These are phyloP conservation scores for Aegilops umbellulata DNA, from an alignment of 176 grass and related monocot genomes.

Conservation along the genomic window DNA sequence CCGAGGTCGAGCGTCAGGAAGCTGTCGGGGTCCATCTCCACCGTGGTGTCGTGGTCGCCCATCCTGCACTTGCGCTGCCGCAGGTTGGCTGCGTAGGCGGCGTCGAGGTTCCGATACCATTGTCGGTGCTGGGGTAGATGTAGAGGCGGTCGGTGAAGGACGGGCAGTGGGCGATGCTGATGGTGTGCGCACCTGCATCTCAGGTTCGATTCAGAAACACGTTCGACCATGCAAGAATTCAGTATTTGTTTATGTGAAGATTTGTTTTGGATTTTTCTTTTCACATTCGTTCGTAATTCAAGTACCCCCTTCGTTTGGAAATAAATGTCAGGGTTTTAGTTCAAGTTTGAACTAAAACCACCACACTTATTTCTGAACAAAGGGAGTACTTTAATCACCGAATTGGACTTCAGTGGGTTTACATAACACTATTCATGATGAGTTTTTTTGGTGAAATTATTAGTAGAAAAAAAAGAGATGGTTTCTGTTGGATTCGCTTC, in stretches of 20 bases:
- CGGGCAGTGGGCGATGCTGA: not conserved
- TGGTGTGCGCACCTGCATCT: not conserved
- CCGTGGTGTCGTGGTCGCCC: conserved; percentile 17
- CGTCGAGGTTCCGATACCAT: conserved; percentile 45
- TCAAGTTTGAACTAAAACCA: too few species aligned
- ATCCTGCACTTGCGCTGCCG: conserved; percentile 60
- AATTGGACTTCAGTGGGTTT: too few species aligned
- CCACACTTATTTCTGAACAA: too few species aligned
- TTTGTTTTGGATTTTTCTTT: not conserved
- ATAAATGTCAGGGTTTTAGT: too few species aligned
- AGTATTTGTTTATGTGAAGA: not conserved
- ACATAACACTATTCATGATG: too few species aligned
- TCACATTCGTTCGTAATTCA: not conserved
- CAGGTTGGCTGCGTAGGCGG: conserved; percentile 58
- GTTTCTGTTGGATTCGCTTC: not conserved
- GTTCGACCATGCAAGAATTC: not conserved
- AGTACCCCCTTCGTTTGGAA: too few species aligned
- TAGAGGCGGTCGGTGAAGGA: conserved; percentile 65
- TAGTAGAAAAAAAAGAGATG: too few species aligned
- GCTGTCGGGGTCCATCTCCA: conserved; percentile 95
- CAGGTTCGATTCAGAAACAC: not conserved
- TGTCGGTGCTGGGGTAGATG: conserved; percentile 23
- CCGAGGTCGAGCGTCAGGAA: conserved; percentile 63
- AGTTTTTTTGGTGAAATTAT: too few species aligned
- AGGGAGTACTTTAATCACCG: too few species aligned